Percentiles rank a stretch among this genome's conserved stretches.
phyloP scores from a whole-genome alignment of 208 protist species.

The Leishmania arabica region DNA sequence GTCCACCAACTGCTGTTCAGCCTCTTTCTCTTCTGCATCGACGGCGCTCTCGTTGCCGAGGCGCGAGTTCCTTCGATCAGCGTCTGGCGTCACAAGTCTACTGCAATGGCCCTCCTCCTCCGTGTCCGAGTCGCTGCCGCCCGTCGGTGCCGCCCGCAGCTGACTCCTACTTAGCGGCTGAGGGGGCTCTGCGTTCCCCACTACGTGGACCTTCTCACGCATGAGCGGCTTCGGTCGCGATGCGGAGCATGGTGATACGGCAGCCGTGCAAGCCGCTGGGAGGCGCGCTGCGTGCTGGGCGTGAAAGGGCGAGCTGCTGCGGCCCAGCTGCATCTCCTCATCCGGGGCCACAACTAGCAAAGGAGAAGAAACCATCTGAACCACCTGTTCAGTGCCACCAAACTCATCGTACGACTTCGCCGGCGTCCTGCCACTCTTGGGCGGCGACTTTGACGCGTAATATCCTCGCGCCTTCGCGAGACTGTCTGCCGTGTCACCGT shows the following conservation, averaged over 20 bases:
- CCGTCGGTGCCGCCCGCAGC: slow-evolving; percentile 42
- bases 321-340: slow-evolving; percentile 1
- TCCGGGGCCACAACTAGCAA: not conserved
- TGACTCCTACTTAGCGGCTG: slow-evolving; percentile 42
- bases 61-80: not conserved
- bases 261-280: not conserved
- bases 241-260: not conserved
- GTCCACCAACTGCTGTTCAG: slow-evolving; percentile 82
- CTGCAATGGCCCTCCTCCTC: slow-evolving; percentile 10
- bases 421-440: no score
- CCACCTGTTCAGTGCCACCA: not conserved
- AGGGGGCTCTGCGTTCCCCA: slow-evolving; percentile 23
- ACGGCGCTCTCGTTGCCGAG: slow-evolving; percentile 18
- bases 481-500: not conserved
- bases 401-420: not conserved
- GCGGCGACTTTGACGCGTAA: not conserved
- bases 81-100: slow-evolving; percentile 2
- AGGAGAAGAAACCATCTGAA: slow-evolving; percentile 12
- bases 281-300: no score
- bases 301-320: not conserved
- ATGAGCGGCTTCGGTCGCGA: slow-evolving; percentile 19
- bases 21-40: slow-evolving; percentile 41
- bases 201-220: slow-evolving; percentile 17
- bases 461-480: not conserved
- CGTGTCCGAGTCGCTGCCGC: slow-evolving; percentile 63